A percentile compares a stretch with the other conserved stretches of the same genome.
Conservation (phyloP, 495 filamentous ascomycete genomes). For the Hypoxylon trugodes region DNA sequence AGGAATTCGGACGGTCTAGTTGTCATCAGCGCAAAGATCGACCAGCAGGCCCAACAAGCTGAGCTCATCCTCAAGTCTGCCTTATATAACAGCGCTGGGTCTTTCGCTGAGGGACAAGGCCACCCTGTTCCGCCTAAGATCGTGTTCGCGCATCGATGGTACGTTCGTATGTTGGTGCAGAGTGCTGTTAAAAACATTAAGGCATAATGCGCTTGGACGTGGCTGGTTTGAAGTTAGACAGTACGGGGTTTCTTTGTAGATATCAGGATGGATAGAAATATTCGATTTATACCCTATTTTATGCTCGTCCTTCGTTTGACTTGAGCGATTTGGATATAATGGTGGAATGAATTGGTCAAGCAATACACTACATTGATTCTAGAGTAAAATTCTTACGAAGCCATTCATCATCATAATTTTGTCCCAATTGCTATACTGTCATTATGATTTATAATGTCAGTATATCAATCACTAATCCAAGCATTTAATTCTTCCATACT, state of each 20-base stretch:
- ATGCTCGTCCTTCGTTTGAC: background rate
- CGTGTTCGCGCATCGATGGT: constrained; percentile 68
- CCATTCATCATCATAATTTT: no score
- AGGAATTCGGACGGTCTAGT: constrained; percentile 74
- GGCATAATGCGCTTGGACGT: constrained; percentile 5
- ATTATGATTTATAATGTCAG: no score
- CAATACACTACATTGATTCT: no score
- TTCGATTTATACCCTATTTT: background rate
- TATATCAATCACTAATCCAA: no score
- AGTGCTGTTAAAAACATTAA: constrained; percentile 34
- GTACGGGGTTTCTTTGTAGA: background rate
- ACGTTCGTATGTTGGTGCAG: constrained; percentile 58
- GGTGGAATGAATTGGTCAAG: no score
- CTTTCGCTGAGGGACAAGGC: constrained; percentile 52
- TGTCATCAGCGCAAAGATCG: constrained; percentile 70
- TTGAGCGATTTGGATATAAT: background rate
- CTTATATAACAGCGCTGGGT: constrained; percentile 58
- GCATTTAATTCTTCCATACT: no score
- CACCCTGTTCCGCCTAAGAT: constrained; percentile 65
- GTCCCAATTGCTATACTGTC: no score
- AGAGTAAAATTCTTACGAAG: no score
- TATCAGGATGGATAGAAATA: background rate
- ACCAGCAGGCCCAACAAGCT: constrained; percentile 64
- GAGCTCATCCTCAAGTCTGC: constrained; percentile 74
- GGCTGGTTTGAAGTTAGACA: background rate